Conservation (phyloP, 2,329 filamentous ascomycete species). For the Monilinia vaccinii-corymbosi region DNA sequence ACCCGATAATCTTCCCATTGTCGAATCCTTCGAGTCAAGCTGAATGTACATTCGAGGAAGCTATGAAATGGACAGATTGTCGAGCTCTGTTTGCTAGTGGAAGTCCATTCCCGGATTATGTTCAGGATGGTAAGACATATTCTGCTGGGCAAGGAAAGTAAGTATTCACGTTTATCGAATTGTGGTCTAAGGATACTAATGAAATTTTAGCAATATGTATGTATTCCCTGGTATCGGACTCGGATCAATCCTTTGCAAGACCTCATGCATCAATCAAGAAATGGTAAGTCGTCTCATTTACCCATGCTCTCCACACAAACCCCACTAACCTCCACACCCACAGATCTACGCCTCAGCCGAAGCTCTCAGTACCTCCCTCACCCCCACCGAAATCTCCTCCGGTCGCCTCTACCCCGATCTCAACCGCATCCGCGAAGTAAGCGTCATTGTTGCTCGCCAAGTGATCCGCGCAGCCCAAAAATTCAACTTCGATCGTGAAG, state of each 20-base stretch:
- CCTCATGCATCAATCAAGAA: conserved; percentile 42
- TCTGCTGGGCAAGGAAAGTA: conserved; percentile 39
- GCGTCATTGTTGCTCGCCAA: conserved; percentile 64
- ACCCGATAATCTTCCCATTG: conserved; percentile 68
- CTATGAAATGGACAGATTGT: conserved; percentile 69
- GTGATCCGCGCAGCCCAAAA: conserved; percentile 64
- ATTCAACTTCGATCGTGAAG: conserved; percentile 56
- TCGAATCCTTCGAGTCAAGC: conserved; percentile 79
- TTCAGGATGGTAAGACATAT: conserved; percentile 41
- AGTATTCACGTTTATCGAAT: conserved; percentile 8
- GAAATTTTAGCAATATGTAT: conserved; percentile 69
- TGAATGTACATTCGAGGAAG: conserved; percentile 68
- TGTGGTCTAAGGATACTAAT: neutral
- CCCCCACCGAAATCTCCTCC: conserved; percentile 47
- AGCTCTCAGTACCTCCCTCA: conserved; percentile 58
- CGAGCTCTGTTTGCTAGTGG: conserved; percentile 73
- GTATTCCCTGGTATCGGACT: conserved; percentile 82
- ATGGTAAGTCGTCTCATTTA: conserved; percentile 18
- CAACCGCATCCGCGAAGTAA: conserved; percentile 62
- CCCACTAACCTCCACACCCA: conserved; percentile 33
- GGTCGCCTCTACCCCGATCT: conserved; percentile 68
- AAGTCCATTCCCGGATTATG: conserved; percentile 69
- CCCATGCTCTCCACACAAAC: neutral
- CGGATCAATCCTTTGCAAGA: conserved; percentile 62
- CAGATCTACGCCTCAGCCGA: conserved; percentile 74